A percentile compares a stretch with the other conserved stretches of the same genome.
phyloP scores from a whole-genome alignment of 2,329 filamentous ascomycete genomes.

The Epichloe gansuensis region DNA sequence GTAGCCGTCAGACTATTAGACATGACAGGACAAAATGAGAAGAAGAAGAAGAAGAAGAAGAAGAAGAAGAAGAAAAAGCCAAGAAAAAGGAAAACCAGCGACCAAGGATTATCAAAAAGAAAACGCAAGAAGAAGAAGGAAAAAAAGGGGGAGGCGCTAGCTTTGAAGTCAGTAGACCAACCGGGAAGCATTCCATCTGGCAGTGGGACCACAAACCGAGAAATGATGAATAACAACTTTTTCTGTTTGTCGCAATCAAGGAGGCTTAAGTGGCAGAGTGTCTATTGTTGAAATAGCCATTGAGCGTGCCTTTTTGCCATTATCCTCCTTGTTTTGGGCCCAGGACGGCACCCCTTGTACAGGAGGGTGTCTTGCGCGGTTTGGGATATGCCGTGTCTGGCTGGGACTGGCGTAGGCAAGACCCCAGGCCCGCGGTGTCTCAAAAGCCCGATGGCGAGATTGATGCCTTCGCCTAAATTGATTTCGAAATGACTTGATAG shows the following conservation, averaged over 20 bases:
- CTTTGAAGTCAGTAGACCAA: neutral
- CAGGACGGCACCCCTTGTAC: neutral
- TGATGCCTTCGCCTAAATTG: neutral
- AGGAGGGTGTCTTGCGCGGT: neutral
- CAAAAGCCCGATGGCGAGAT: neutral
- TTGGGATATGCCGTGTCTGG: neutral
- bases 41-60: neutral
- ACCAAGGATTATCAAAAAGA: neutral
- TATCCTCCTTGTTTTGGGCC: neutral
- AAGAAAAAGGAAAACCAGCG: neutral
- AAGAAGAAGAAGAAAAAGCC: neutral
- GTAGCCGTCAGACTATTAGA: neutral
- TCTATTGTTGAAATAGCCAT: neutral
- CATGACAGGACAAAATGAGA: neutral
- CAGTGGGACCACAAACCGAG: conserved; percentile 1
- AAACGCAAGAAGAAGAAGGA: neutral
- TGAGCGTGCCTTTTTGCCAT: neutral
- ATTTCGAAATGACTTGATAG: neutral
- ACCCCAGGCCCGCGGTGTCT: neutral
- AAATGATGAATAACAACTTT: neutral
- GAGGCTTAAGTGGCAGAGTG: neutral
- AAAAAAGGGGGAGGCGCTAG: neutral
- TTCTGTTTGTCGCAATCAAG: neutral
- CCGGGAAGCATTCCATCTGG: conserved; percentile 1
- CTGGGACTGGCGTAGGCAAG: neutral